Percentiles rank a stretch among this genome's conserved stretches.
Conservation (phyloP, 2,329 filamentous ascomycete species). For the Trichoderma citrinoviride region DNA sequence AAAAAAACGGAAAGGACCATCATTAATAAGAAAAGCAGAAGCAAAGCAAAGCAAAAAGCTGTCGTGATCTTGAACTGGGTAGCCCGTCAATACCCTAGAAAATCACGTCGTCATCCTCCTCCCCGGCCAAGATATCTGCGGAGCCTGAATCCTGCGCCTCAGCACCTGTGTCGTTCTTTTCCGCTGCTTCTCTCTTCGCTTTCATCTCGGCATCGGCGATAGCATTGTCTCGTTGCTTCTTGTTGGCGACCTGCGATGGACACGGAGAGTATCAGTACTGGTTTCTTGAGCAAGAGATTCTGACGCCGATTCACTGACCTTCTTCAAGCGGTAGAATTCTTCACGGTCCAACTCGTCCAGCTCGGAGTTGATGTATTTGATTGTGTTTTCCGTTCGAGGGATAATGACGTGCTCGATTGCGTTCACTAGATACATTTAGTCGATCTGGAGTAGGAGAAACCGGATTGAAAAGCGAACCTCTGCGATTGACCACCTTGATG, state of each 20-base stretch:
- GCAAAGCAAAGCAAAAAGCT: slow-evolving; percentile 19
- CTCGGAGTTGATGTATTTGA: slow-evolving; percentile 99
- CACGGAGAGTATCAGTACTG: background rate
- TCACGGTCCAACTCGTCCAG: slow-evolving; percentile 96
- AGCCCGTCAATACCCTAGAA: slow-evolving; percentile 52
- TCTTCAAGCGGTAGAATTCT: slow-evolving; percentile 97
- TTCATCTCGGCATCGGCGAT: slow-evolving; percentile 72
- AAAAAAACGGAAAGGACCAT: too few relatives aligned
- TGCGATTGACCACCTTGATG: slow-evolving; percentile 97
- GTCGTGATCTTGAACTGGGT: background rate
- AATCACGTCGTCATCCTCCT: slow-evolving; percentile 82
- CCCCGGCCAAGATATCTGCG: slow-evolving; percentile 68
- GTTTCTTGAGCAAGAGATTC: background rate
- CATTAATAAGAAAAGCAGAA: background rate
- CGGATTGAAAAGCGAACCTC: slow-evolving; percentile 54
- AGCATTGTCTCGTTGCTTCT: slow-evolving; percentile 76
- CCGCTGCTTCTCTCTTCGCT: slow-evolving; percentile 60
- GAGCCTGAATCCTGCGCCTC: slow-evolving; percentile 40
- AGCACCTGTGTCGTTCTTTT: slow-evolving; percentile 36
- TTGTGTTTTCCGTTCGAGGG: slow-evolving; percentile 97
- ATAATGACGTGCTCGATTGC: slow-evolving; percentile 98
- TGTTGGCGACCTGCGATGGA: slow-evolving; percentile 62
- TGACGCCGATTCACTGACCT: slow-evolving; percentile 43
- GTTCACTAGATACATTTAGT: slow-evolving; percentile 61
- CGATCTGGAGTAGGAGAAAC: slow-evolving; percentile 24